Evolutionary conservation across 2,329 filamentous ascomycete species (phyloP), one percentile per base, ranked within the genome.

Genomic region (Clarireedia paspali): DNA sequence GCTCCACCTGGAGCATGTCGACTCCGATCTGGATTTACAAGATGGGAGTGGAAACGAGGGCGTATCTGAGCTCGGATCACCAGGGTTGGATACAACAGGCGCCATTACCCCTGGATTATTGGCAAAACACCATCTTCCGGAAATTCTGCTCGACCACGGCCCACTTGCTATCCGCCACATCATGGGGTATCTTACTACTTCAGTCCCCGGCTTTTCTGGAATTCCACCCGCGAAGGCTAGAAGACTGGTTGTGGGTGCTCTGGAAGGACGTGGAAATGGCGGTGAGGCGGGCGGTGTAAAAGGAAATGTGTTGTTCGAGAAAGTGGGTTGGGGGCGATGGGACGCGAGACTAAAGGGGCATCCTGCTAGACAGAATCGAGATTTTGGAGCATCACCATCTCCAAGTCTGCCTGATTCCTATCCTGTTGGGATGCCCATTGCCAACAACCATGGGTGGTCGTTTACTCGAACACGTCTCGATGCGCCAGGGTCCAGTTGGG

Each of bases 251-350:
- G 92, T 96, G n/a, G 88, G 87, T 57, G 92, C 91, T 58, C 75
- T 97, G 63, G 92, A 97, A 74, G 88, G 88, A 65, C 86, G 88
- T 68, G 74, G 74, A 46, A 75, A 74, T 60, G 80, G 80, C 60
- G 72, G 73, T 55, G 79, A 83, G 61, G 78, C 79, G 57, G 82
- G 83, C 59, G 81, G 81, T 56, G 69, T 80, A 59, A 77, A 85
- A 60, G 85, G 85, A 62, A 85, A 89, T 64, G 85, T 94, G 66
- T 80, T 86, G 68, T 97, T 95, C 69, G 88, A 95, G 71, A 97
- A 97, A 77, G 90, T 96, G 57, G 92, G 92, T 68, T 97, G 92
- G 92, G 94, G 94, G 58, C 84, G 91, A 63, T 99, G 92, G 92
- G 88, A 95, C 71, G 94, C 91, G 59, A 84, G 84, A 68, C 79